Percentiles rank a stretch among this genome's conserved stretches.
Conservation (phyloP, 805 yeast genomes). For the Starmerella vitae region DNA sequence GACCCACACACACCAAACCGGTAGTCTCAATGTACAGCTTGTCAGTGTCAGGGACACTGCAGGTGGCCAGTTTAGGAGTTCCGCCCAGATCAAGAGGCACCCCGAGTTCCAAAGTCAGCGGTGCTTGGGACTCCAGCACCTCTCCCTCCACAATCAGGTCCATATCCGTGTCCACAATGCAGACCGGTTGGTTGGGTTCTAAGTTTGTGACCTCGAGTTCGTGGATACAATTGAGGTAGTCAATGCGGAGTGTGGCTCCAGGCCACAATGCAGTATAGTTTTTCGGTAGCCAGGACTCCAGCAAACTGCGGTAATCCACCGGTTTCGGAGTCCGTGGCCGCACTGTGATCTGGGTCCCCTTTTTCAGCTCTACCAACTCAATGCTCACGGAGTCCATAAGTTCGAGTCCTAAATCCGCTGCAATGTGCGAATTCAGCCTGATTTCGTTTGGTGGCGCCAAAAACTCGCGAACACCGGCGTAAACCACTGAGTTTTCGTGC, state of each 20-base stretch:
- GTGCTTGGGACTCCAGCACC: neutral
- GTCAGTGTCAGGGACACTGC: neutral
- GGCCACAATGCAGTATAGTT: constrained; percentile 37
- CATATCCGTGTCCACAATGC: constrained; percentile 46
- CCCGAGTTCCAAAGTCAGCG: neutral
- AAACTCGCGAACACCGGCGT: constrained; percentile 39
- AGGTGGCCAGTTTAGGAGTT: neutral
- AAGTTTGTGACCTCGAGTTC: constrained; percentile 30
- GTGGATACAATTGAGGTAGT: constrained; percentile 21
- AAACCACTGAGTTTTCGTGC: constrained; percentile 21
- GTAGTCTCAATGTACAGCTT: constrained; percentile 6
- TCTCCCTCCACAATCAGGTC: constrained; percentile 26
- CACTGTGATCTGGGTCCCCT: constrained; percentile 35
- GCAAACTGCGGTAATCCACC: constrained; percentile 41
- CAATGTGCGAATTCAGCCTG: constrained; percentile 30
- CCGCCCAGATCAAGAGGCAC: constrained; percentile 2
- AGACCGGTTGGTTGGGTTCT: constrained; percentile 32
- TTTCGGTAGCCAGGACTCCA: constrained; percentile 39
- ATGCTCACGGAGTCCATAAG: constrained; percentile 20
- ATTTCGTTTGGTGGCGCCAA: constrained; percentile 31
- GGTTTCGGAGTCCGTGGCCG: constrained; percentile 27
- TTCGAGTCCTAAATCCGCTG: constrained; percentile 23
- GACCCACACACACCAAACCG: constrained; percentile 18
- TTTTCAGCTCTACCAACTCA: constrained; percentile 30
- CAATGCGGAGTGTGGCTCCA: constrained; percentile 30